These are phyloP conservation scores for Cochlearia excelsa DNA, from an alignment of 345 rosid species.

Conservation along the genomic window DNA sequence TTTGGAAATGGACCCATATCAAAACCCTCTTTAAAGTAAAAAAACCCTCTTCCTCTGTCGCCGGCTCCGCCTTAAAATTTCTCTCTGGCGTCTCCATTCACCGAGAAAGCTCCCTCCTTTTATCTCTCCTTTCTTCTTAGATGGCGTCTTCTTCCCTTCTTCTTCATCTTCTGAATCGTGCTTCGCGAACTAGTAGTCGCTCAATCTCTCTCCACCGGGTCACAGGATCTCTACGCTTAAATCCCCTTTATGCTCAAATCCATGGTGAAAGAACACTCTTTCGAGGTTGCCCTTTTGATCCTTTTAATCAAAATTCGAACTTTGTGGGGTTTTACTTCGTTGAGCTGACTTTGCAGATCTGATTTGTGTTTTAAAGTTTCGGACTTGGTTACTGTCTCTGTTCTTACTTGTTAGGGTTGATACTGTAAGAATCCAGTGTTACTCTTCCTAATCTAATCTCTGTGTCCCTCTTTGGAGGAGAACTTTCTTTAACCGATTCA, in stretches of 20 bases:
- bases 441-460: background rate
- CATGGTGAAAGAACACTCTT: constrained; percentile 18
- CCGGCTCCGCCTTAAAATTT: constrained; percentile 4
- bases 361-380: background rate
- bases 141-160: constrained; percentile 30
- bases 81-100: background rate
- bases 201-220: constrained; percentile 29
- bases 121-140: background rate
- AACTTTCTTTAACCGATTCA: no score
- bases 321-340: background rate
- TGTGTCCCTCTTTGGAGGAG: constrained; percentile 1
- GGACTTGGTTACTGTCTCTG: background rate
- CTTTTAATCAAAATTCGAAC: background rate
- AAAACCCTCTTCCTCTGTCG: constrained; percentile 17
- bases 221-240: constrained; percentile 36
- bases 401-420: background rate
- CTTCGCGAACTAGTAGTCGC: constrained; percentile 12
- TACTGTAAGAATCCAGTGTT: constrained; percentile 2
- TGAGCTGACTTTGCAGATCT: background rate
- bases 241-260: constrained; percentile 30
- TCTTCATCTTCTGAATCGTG: constrained; percentile 27
- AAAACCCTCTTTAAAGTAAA: constrained; percentile 29
- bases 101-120: background rate
- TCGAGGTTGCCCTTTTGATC: constrained; percentile 45
- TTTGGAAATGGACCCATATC: no score